Conservation (phyloP, 2,329 filamentous ascomycete species). For the Colletotrichum falcatum region DNA sequence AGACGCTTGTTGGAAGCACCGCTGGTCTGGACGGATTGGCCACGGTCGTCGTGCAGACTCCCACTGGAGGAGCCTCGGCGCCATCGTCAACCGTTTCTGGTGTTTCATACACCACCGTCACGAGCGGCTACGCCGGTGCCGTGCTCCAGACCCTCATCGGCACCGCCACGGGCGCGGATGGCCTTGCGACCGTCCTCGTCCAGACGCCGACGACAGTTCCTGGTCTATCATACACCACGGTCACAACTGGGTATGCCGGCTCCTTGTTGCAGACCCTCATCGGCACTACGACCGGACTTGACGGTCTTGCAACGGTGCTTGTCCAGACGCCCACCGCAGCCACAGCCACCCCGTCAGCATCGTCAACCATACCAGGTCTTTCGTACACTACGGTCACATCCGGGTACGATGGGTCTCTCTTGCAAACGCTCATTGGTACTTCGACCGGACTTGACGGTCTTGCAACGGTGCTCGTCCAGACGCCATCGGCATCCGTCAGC, state of each 20-base stretch:
- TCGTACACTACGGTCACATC: constrained; percentile 18
- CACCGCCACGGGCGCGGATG: neutral
- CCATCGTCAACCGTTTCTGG: too few species aligned
- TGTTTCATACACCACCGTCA: neutral
- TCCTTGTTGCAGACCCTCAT: neutral
- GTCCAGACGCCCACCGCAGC: too few species aligned
- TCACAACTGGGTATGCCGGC: constrained; percentile 18
- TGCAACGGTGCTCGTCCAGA: neutral
- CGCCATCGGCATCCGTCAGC: neutral
- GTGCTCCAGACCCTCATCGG: neutral
- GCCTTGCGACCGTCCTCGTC: neutral
- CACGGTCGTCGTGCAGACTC: constrained; percentile 21
- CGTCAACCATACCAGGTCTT: neutral
- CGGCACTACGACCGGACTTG: too few species aligned
- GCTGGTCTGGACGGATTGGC: constrained; percentile 2
- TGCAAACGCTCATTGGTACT: neutral
- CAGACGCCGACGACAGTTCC: neutral
- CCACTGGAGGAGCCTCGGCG: too few species aligned
- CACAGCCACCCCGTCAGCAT: neutral
- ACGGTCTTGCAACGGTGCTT: too few species aligned
- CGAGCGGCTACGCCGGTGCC: neutral
- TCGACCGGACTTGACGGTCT: neutral
- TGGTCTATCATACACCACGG: neutral
- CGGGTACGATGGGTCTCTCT: neutral
- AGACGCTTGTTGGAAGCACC: neutral